Conservation (phyloP, 106 monocot genomes). For the Agapanthus africanus region DNA sequence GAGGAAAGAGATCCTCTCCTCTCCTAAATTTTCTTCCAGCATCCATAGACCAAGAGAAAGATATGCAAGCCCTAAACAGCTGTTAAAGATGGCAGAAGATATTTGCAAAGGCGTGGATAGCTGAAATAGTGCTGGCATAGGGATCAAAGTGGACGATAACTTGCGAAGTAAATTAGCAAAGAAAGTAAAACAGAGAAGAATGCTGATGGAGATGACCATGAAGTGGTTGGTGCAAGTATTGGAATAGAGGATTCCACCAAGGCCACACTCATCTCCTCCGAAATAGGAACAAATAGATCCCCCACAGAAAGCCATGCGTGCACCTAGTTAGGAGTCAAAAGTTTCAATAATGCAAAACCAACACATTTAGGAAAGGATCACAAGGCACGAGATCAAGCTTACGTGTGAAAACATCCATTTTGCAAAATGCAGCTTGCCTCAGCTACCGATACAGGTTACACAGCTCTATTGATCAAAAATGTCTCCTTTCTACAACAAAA, state of each 20-base stretch:
- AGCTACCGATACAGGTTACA: not conserved
- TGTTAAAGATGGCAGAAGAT: conserved; percentile 21
- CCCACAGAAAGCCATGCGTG: conserved; percentile 28
- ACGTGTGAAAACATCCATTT: conserved; percentile 22
- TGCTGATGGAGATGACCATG: conserved; percentile 26
- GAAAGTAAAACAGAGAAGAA: conserved; percentile 28
- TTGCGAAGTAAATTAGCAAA: conserved; percentile 16
- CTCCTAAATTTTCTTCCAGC: conserved; percentile 23
- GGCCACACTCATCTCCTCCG: conserved; percentile 16
- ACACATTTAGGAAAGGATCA: not conserved
- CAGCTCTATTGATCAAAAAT: not conserved
- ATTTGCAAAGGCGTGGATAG: conserved; percentile 16
- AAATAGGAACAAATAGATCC: conserved; percentile 16
- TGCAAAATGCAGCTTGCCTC: not conserved
- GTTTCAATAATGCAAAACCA: not conserved
- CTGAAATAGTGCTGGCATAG: not conserved
- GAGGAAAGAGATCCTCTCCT: conserved; percentile 1
- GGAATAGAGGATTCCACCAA: conserved; percentile 16
- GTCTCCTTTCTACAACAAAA: not conserved
- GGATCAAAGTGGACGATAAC: conserved; percentile 7
- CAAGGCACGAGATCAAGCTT: conserved; percentile 6
- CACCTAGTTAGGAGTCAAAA: conserved; percentile 15
- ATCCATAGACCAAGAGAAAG: conserved; percentile 35
- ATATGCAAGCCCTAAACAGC: conserved; percentile 39
- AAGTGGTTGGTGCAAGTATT: conserved; percentile 36